Evolutionary conservation across 805 yeast species (phyloP).

Genomic region (Ascoidea tarda): DNA sequence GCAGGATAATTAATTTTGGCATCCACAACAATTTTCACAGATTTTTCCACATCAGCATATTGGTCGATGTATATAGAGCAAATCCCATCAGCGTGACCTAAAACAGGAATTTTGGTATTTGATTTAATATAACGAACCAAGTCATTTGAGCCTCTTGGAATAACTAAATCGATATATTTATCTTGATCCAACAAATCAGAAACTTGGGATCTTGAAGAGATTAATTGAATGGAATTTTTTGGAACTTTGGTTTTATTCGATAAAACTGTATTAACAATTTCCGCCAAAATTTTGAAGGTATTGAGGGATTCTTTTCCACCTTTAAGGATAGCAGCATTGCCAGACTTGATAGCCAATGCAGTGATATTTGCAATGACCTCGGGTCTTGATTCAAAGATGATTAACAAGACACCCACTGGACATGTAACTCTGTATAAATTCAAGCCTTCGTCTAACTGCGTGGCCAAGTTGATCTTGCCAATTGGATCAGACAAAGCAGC

Average conservation of each 20-base stretch:
- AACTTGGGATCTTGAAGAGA: slow-evolving; percentile 83
- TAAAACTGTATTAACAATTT: slow-evolving; percentile 49
- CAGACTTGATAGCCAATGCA: slow-evolving; percentile 89
- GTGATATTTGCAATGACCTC: slow-evolving; percentile 97
- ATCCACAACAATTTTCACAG: slow-evolving; percentile 63
- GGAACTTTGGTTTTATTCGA: slow-evolving; percentile 57
- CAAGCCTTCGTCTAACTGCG: slow-evolving; percentile 81
- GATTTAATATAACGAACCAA: slow-evolving; percentile 77
- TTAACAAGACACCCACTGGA: slow-evolving; percentile 87
- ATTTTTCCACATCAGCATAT: slow-evolving; percentile 66
- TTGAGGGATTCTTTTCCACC: slow-evolving; percentile 91
- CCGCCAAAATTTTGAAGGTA: slow-evolving; percentile 74
- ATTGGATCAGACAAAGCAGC: slow-evolving; percentile 84
- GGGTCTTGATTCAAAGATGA: slow-evolving; percentile 93
- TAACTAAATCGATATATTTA: slow-evolving; percentile 81
- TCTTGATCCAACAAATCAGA: slow-evolving; percentile 76
- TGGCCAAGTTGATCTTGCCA: slow-evolving; percentile 75
- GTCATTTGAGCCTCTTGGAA: slow-evolving; percentile 96
- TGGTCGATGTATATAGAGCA: slow-evolving; percentile 79
- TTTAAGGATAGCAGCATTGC: slow-evolving; percentile 90
- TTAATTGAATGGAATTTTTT: slow-evolving; percentile 66
- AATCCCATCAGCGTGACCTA: slow-evolving; percentile 98
- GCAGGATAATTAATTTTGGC: slow-evolving; percentile 96
- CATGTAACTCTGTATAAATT: slow-evolving; percentile 73
- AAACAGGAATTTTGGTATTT: slow-evolving; percentile 86